phyloP scores from a whole-genome alignment of 768 basidiomycete species.

The Xerocomellus intermedius region DNA sequence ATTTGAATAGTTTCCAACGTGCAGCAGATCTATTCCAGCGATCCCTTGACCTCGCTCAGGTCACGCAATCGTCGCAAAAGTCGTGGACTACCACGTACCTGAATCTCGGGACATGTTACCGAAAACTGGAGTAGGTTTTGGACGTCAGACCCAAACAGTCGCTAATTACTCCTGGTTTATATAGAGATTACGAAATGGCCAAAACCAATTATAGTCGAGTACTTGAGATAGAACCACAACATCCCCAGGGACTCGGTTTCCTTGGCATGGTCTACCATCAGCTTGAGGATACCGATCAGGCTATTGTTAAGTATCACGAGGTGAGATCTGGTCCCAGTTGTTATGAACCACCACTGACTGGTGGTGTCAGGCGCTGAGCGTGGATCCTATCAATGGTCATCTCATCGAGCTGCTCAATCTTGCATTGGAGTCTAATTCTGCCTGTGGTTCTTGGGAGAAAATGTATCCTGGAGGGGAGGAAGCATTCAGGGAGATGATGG shows the following conservation, averaged over 20 bases:
- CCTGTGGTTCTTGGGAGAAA: constrained; percentile 34
- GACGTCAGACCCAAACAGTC: background rate
- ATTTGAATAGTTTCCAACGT: constrained; percentile 61
- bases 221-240: constrained; percentile 82
- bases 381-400: constrained; percentile 81
- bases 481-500: constrained; percentile 35
- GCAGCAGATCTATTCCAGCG: constrained; percentile 72
- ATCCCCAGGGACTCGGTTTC: constrained; percentile 78
- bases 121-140: constrained; percentile 68
- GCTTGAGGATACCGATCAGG: constrained; percentile 66
- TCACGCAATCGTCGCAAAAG: constrained; percentile 80
- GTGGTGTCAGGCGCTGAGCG: constrained; percentile 60
- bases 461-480: constrained; percentile 35
- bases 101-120: constrained; percentile 87
- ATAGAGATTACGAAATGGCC: constrained; percentile 60
- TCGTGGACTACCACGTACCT: constrained; percentile 90
- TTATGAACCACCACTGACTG: constrained; percentile 2
- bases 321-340: constrained; percentile 41
- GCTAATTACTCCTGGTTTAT: constrained; percentile 9
- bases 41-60: constrained; percentile 78
- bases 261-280: constrained; percentile 88
- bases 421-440: constrained; percentile 59
- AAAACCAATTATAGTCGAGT: constrained; percentile 73
- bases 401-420: constrained; percentile 79
- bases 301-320: constrained; percentile 92